These are phyloP conservation scores for Monosporozyma servazzii DNA, from an alignment of 805 yeast genomes.

Conservation along the genomic window DNA sequence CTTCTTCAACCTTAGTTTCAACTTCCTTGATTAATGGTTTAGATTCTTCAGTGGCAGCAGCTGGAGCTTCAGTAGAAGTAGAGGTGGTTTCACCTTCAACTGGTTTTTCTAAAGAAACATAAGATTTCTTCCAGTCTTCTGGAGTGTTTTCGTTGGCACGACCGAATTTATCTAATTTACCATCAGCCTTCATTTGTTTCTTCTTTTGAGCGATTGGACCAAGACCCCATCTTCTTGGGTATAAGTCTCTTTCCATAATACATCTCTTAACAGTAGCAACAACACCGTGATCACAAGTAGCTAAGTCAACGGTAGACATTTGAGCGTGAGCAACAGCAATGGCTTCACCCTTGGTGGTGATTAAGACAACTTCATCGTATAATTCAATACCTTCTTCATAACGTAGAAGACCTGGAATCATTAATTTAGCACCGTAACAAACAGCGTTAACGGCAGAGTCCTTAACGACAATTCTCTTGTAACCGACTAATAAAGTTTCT, in stretches of 20 bases:
- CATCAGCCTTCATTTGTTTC: conserved; percentile 95
- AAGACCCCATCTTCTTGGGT: conserved; percentile 99
- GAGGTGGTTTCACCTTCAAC: conserved; percentile 22
- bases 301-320: conserved; percentile 95
- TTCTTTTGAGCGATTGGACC: conserved; percentile 98
- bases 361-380: conserved; percentile 94
- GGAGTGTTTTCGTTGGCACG: conserved; percentile 92
- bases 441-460: conserved; percentile 96
- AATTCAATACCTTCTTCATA: conserved; percentile 96
- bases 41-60: conserved; percentile 28
- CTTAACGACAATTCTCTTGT: conserved; percentile 91
- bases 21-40: conserved; percentile 33
- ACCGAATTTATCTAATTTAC: conserved; percentile 94
- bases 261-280: conserved; percentile 98
- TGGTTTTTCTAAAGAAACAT: conserved; percentile 59
- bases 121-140: conserved; percentile 77
- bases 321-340: conserved; percentile 97
- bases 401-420: conserved; percentile 97
- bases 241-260: conserved; percentile 98
- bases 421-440: conserved; percentile 97
- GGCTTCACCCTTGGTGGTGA: conserved; percentile 99
- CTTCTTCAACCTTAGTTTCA: conserved; percentile 30
- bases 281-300: conserved; percentile 95
- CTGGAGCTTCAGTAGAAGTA: conserved; percentile 20
- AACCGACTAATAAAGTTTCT: conserved; percentile 86